Conservation (phyloP, 495 filamentous ascomycete genomes). For the Aspergillus carlsbadensis region DNA sequence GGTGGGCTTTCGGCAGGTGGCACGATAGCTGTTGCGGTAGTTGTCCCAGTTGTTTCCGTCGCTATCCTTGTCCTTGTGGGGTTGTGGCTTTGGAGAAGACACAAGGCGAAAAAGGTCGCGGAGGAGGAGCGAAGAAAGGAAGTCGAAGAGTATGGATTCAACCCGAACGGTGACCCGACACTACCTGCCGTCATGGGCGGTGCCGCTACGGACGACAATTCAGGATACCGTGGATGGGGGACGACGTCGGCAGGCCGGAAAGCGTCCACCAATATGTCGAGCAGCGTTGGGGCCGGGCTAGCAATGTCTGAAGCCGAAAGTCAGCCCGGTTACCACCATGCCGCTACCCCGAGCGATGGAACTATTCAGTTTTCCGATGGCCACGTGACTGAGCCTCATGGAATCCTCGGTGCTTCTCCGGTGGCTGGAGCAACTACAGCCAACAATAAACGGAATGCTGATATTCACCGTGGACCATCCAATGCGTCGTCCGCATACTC, state of each 20-base stretch:
- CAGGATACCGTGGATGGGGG: conserved; percentile 94
- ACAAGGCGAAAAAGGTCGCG: conserved; percentile 79
- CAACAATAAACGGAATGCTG: conserved; percentile 55
- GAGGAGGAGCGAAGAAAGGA: conserved; percentile 89
- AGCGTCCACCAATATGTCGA: conserved; percentile 83
- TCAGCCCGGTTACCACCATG: conserved; percentile 54
- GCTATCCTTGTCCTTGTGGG: conserved; percentile 74
- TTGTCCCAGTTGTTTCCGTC: conserved; percentile 87
- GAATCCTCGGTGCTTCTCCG: conserved; percentile 71
- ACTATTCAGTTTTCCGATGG: conserved; percentile 67
- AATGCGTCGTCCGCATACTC: conserved; percentile 98
- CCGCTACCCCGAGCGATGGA: conserved; percentile 66
- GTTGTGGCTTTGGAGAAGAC: conserved; percentile 82
- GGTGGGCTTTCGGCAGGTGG: conserved; percentile 57
- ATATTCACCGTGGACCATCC: conserved; percentile 85
- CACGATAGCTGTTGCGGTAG: conserved; percentile 88
- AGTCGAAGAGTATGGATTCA: conserved; percentile 94
- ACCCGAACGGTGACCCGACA: conserved; percentile 89
- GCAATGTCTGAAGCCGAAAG: conserved; percentile 71
- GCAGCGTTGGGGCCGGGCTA: conserved; percentile 63
- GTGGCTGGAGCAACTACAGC: conserved; percentile 40
- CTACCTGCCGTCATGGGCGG: conserved; percentile 62
- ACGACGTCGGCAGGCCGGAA: conserved; percentile 81
- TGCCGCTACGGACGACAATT: conserved; percentile 61
- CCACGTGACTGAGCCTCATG: conserved; percentile 68